Evolutionary conservation across 2,329 filamentous ascomycete species (phyloP), one percentile per base, ranked within the genome.

Genomic region (Alternaria incomplexa): DNA sequence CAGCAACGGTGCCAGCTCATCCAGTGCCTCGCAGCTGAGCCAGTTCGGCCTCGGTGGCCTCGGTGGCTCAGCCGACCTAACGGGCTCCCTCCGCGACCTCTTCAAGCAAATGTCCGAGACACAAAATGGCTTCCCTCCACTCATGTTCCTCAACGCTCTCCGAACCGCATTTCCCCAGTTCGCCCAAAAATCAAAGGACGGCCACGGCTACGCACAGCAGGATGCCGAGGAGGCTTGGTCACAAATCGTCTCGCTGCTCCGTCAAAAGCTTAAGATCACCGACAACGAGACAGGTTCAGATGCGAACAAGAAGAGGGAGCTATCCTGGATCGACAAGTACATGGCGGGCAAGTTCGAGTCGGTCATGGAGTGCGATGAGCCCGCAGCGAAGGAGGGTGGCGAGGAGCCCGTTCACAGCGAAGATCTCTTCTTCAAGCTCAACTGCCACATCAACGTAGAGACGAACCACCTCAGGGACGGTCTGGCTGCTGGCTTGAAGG

Each of bases 221-320:
- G 96, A 99, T 83, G 96, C 96, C 1, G 96, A 99, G 80, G 96
- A 99, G 81, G 96, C 95, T 50, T 99, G 95, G 93, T 96, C 95
- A 20, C 95, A 98, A 78, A 96, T 99, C 65, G 83, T 99, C 6
- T 89, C 91, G 47, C 92, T 95, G 75, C 83, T 99, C 40, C 89
- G 91, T 65, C 88, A 91, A 73, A 95, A 92, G 77, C 83, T 98
- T 54, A 90, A 89, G 76, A 81, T 91, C 67, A 89, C 88, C 72
- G 85, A 87, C 7, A 80, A 78, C 9, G 80, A 79, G 13, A 76
- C 65, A 32, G 70, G 64, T 3, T 80, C 83, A 3, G 77, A 83
- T 3, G 67, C 71, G 17, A 64, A 73, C 13, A 70, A 71, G 45
- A 51, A 56, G 62, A 63, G 68, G 47, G 85, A 89, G 3, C 79